Conservation (phyloP, 768 basidiomycete genomes). For the Rubroboletus satanas region DNA sequence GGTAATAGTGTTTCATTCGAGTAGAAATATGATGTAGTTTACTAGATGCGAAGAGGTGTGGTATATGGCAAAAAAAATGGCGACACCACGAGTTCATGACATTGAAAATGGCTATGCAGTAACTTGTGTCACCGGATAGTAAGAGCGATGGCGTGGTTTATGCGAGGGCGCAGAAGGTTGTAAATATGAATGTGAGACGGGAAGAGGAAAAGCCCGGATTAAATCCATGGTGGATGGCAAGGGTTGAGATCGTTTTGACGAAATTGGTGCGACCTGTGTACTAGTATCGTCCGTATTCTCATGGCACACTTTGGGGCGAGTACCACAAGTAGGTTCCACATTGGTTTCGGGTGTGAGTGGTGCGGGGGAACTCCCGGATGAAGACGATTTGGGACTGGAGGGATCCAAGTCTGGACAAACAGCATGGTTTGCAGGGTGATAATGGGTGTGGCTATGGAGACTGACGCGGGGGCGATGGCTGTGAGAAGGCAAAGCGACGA, state of each 20-base stretch:
- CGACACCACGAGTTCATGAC: constrained; percentile 27
- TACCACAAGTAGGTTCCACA: constrained; percentile 18
- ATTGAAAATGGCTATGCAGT: constrained; percentile 16
- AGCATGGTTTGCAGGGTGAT: constrained; percentile 17
- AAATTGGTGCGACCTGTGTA: constrained; percentile 24
- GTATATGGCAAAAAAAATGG: constrained; percentile 34
- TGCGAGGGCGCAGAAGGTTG: constrained; percentile 21
- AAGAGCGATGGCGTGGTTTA: constrained; percentile 22
- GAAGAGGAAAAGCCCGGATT: constrained; percentile 47
- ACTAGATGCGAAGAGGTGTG: constrained; percentile 18
- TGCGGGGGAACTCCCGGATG: constrained; percentile 33
- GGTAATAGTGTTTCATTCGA: not conserved
- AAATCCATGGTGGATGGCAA: constrained; percentile 39
- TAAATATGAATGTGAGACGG: constrained; percentile 29
- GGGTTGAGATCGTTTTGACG: constrained; percentile 25
- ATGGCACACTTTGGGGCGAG: constrained; percentile 27
- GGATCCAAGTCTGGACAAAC: constrained; percentile 43
- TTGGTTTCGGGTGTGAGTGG: constrained; percentile 31
- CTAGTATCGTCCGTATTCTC: constrained; percentile 25
- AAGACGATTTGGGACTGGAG: constrained; percentile 38
- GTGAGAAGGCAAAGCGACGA: constrained; percentile 26
- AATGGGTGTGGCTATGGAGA: constrained; percentile 17
- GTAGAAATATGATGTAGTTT: constrained; percentile 1
- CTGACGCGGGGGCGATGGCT: constrained; percentile 25
- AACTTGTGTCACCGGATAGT: constrained; percentile 20